Conservation (phyloP, 331 rosid genomes). For the Rhamnella rubrinervis region DNA sequence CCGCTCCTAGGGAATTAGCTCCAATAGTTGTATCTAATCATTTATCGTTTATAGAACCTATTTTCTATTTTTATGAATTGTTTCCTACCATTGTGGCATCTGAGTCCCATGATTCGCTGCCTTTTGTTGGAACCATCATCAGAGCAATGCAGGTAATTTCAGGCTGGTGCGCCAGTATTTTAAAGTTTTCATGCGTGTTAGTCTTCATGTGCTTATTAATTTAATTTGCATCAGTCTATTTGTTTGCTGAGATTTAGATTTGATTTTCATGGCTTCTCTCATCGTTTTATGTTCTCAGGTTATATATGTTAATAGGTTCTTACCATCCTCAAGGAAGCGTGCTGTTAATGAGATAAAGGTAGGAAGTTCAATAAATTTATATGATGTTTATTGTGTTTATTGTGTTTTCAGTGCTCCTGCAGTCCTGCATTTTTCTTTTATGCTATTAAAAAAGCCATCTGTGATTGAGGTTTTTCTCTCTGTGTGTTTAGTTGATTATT, state of each 20-base stretch:
- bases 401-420: background rate
- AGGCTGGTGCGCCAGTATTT: conserved; percentile 10
- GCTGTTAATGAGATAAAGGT: conserved; percentile 94
- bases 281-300: conserved; percentile 58
- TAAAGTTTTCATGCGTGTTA: conserved; percentile 13
- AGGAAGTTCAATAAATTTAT: conserved; percentile 52
- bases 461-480: no score
- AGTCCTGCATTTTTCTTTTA: no score
- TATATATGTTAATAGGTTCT: conserved; percentile 84
- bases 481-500: no score
- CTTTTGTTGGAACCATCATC: conserved; percentile 91
- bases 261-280: background rate
- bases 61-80: conserved; percentile 89
- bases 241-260: conserved; percentile 5
- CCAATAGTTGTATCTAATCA: conserved; percentile 95
- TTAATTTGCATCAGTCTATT: conserved; percentile 1
- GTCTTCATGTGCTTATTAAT: conserved; percentile 5
- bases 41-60: conserved; percentile 92
- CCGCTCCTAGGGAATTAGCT: conserved; percentile 82
- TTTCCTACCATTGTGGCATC: conserved; percentile 93
- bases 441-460: no score
- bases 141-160: conserved; percentile 95
- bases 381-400: conserved; percentile 7
- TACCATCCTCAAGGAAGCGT: conserved; percentile 69
- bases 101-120: conserved; percentile 90